Percentiles rank a stretch among this genome's conserved stretches.
Conservation (phyloP, 805 yeast species). For the Candida qinlingensis region DNA sequence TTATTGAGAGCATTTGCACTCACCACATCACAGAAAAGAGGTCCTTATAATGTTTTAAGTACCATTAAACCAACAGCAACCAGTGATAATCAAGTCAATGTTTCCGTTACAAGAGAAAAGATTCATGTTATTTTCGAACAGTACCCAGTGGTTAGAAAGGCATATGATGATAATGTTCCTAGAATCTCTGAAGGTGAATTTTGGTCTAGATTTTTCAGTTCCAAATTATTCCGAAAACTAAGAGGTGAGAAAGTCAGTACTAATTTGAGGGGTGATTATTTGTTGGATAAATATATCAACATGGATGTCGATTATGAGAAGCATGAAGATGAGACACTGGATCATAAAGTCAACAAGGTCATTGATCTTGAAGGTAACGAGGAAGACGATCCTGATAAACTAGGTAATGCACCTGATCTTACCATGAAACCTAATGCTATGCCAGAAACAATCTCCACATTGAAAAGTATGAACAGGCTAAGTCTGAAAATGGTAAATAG, state of each 20-base stretch:
- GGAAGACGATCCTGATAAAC: constrained; percentile 68
- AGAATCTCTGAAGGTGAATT: constrained; percentile 84
- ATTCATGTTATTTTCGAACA: constrained; percentile 87
- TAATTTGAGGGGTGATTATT: constrained; percentile 76
- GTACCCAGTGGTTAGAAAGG: constrained; percentile 85
- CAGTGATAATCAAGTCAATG: constrained; percentile 88
- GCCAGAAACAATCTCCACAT: constrained; percentile 65
- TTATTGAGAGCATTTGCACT: constrained; percentile 81
- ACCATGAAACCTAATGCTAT: constrained; percentile 69
- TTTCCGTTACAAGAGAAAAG: constrained; percentile 84
- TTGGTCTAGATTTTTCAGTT: constrained; percentile 93
- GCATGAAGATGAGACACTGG: constrained; percentile 36
- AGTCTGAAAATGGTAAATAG: constrained; percentile 74
- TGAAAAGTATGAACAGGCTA: constrained; percentile 84
- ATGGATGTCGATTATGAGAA: constrained; percentile 56
- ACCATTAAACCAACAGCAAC: constrained; percentile 93
- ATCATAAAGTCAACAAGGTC: constrained; percentile 55
- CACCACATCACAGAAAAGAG: constrained; percentile 76
- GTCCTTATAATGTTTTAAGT: constrained; percentile 90
- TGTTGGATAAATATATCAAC: constrained; percentile 78
- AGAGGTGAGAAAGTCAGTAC: constrained; percentile 81
- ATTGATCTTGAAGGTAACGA: constrained; percentile 78
- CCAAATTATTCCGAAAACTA: constrained; percentile 78
- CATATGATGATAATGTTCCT: constrained; percentile 89
- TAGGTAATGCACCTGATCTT: constrained; percentile 81